These are phyloP conservation scores for Trichoderma orchidacearum DNA, from an alignment of 495 filamentous ascomycete genomes.

Conservation along the genomic window DNA sequence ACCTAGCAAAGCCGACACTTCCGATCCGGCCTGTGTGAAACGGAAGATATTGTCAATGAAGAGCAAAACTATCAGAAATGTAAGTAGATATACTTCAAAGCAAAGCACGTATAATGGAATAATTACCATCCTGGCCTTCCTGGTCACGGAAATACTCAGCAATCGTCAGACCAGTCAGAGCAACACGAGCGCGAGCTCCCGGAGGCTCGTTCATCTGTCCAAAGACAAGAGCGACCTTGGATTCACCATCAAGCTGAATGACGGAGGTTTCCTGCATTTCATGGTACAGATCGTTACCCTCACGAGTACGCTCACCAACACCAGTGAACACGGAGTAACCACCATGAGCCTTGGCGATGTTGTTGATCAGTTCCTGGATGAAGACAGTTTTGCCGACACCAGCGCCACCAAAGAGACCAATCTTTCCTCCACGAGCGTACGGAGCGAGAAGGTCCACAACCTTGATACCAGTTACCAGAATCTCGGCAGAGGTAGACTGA, in stretches of 20 bases:
- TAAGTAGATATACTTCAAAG: background rate
- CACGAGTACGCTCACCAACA: constrained; percentile 99
- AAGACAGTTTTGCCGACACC: constrained; percentile 99
- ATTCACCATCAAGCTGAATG: constrained; percentile 97
- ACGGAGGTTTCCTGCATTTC: constrained; percentile 99
- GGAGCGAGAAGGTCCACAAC: constrained; percentile 97
- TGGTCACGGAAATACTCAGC: constrained; percentile 96
- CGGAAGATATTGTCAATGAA: constrained; percentile 99
- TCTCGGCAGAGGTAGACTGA: constrained; percentile 89
- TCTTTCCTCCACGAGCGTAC: constrained; percentile 99
- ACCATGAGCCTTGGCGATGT: constrained; percentile 99
- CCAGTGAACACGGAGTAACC: constrained; percentile 99
- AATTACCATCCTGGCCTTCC: constrained; percentile 88
- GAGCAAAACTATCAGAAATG: constrained; percentile 57
- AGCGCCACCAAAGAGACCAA: constrained; percentile 99
- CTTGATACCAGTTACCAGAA: constrained; percentile 99
- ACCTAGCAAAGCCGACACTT: constrained; percentile 98
- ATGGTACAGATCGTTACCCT: constrained; percentile 99
- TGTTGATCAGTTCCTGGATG: constrained; percentile 99
- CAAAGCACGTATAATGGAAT: too few relatives aligned
- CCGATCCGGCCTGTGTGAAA: constrained; percentile 99
- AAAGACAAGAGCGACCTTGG: constrained; percentile 98
- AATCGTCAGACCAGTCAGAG: constrained; percentile 80
- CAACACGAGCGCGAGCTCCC: constrained; percentile 98
- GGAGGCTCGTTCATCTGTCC: constrained; percentile 99